A percentile compares a stretch with the other conserved stretches of the same genome.
phyloP scores from a whole-genome alignment of 1,284 basidiomycete genomes.

The Mycena sp. region DNA sequence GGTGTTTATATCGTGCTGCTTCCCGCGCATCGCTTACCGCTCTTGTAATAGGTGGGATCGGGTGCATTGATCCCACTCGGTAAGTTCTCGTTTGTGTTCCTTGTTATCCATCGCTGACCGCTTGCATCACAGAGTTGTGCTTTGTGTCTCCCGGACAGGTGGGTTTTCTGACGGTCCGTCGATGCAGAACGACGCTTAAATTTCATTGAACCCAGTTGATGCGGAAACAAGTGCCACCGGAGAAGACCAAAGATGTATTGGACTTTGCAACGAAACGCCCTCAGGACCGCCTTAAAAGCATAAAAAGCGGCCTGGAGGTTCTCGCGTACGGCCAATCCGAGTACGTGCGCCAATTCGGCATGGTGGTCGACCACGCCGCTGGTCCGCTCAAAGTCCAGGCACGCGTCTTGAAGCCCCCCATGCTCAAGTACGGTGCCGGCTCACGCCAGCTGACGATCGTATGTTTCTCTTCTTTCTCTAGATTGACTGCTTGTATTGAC shows the following conservation, averaged over 20 bases:
- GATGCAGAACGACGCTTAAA: not conserved
- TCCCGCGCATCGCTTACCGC: constrained; percentile 33
- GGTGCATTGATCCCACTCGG: constrained; percentile 56
- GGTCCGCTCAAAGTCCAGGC: constrained; percentile 66
- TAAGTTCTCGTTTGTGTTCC: not conserved
- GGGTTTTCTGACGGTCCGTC: not conserved
- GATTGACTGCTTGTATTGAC: not conserved
- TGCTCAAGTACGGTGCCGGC: constrained; percentile 66
- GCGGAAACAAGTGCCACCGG: constrained; percentile 76
- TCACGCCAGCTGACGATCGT: constrained; percentile 47
- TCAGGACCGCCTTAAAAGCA: constrained; percentile 55
- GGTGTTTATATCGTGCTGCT: constrained; percentile 23
- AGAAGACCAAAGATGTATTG: constrained; percentile 73
- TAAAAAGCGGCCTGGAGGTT: constrained; percentile 62
- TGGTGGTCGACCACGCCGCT: constrained; percentile 59
- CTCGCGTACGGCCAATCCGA: constrained; percentile 77
- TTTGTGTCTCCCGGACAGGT: constrained; percentile 67
- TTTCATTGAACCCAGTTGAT: constrained; percentile 52
- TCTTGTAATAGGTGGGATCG: not conserved
- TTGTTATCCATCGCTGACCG: not conserved
- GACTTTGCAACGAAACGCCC: constrained; percentile 79
- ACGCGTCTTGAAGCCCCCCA: constrained; percentile 69
- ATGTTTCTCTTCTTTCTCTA: not conserved
- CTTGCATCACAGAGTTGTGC: constrained; percentile 59
- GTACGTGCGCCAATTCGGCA: constrained; percentile 75